Evolutionary conservation across 441 rosid genomes (phyloP), one percentile per base, ranked within the genome.

Genomic region (Pelargonium citronellum): DNA sequence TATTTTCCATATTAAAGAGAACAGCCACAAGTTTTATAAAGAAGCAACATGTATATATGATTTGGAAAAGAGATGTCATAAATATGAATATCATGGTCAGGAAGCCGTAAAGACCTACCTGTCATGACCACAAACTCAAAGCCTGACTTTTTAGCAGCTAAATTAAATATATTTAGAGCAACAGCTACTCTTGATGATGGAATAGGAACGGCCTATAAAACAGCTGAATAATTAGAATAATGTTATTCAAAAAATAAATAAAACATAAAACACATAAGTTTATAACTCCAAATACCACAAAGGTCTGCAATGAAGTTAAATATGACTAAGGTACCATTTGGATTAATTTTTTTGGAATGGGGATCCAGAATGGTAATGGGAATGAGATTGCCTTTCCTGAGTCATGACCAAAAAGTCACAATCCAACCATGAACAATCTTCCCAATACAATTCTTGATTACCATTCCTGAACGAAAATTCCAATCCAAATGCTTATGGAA

Each of bases 111-210:
- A 49, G 55, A 82, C 97, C 81, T 84, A 91, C 98, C 83, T 73
- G 85, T 87, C 67, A 43, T 75, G 6, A 79, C 70, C 64, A 79
- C 79, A 78, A 93, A 90, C 76, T 88, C 82, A 78, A 93, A 89
- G 27, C 97, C 91, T 82, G 91, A 76, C 79, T 85, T 93, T 73
- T 91, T 87, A 47, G 97, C 92, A 64, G 98, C 98, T 68, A 91
- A 78, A 73, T 74, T 82, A 84, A 90, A 93, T 69, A 93, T 86
- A 72, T 89, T 79, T 77, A 77, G 82, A 77, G 89, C 85, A 75
- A 80, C 80, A 75, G 83, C 80, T 39, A 74, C 86, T 82, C 84
- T 89, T 60, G 97, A 79, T 74, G 89, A 86, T 30, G 95, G 96
- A 82, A 93, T 79, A 60, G 98, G 96, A 75, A 88, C 81, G 64